Base-by-base conservation (phyloP, 345 rosid species). In the Salix dunnii region DNA sequence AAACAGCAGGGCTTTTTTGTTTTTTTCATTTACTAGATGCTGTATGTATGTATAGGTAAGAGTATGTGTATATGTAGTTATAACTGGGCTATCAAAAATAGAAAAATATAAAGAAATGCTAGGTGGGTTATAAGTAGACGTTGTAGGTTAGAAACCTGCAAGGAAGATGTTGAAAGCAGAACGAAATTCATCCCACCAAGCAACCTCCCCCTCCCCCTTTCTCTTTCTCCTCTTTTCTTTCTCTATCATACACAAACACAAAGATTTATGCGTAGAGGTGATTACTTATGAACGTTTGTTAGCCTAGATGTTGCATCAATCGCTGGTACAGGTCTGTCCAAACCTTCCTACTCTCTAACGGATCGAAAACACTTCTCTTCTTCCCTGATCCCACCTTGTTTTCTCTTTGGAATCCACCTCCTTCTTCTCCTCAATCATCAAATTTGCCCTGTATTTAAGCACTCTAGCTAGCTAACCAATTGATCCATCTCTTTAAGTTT, bases 81-180 rank as follows among this genome's bases (percentile, higher is more conserved):
- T 42, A 42, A 42, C 14, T 42, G 12, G 13, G 3, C 13, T 42
- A 55, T 55, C 23, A 55, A 6, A 21, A 43, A 58, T 11, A 20
- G 1, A 28, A 2, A 33, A 38, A 3, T 58, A 30, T n/a, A 28
- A 67, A 18, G 25, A 21, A 48, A 46, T 2, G 72, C 55, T 66
- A 83, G 90, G 90, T 89, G 87, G 93, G 90, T 91, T 91, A 85
- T 82, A 85, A 89, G 85, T 87, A 85, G 87, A 76, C 36, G 85
- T 75, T 84, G 88, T 85, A 87, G 90, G 90, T 87, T 87, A 79
- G 90, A 92, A 85, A 85, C 84, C 85, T 35, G 36, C 36, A 70
- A 82, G 70, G 75, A 76, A 75, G 94, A 92, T 78, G 94, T 92
- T 90, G 97, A 92, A 88, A 92, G 90, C 84, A 84, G 89, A 91